Base-by-base conservation (phyloP, 78 protist genomes). In the Planoprotostelium fungivorum region DNA sequence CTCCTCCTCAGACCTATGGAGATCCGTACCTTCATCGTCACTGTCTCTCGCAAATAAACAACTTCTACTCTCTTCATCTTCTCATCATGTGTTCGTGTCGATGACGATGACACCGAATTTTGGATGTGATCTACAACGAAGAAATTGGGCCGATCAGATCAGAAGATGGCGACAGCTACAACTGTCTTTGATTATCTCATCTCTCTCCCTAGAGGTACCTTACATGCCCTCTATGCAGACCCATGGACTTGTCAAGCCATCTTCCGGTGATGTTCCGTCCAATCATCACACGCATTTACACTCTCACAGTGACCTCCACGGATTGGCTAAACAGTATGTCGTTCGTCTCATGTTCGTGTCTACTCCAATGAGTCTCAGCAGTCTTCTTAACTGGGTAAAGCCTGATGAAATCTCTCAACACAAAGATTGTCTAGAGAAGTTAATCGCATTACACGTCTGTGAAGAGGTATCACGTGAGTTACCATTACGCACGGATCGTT, bases 51-150 rank as follows among this genome's bases (percentile, higher is more conserved):
- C n/a, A n/a, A n/a, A n/a, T n/a, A n/a, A n/a, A n/a, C n/a, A n/a
- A n/a, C n/a, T n/a, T n/a, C n/a, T n/a, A n/a, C n/a, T n/a, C n/a
- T n/a, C n/a, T n/a, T n/a, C n/a, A n/a, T n/a, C n/a, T n/a, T n/a
- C n/a, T n/a, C n/a, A n/a, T n/a, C n/a, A n/a, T n/a, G n/a, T n/a
- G n/a, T n/a, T n/a, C n/a, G n/a, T n/a, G n/a, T n/a, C n/a, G n/a
- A n/a, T n/a, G n/a, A n/a, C n/a, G n/a, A n/a, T n/a, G n/a, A n/a
- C n/a, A n/a, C n/a, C n/a, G n/a, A n/a, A n/a, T n/a, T n/a, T n/a
- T n/a, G n/a, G n/a, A n/a, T n/a, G n/a, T n/a, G n/a, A n/a, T 51
- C 73, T 51, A 51, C 73, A 51, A 51, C 73, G 73, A 51, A 51
- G 16, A 51, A 16, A 51, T 51, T n/a, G n/a, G 73, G 16, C 73